These are phyloP conservation scores for Penicillium egyptiacum DNA, from an alignment of 495 filamentous ascomycete species.

Conservation along the genomic window DNA sequence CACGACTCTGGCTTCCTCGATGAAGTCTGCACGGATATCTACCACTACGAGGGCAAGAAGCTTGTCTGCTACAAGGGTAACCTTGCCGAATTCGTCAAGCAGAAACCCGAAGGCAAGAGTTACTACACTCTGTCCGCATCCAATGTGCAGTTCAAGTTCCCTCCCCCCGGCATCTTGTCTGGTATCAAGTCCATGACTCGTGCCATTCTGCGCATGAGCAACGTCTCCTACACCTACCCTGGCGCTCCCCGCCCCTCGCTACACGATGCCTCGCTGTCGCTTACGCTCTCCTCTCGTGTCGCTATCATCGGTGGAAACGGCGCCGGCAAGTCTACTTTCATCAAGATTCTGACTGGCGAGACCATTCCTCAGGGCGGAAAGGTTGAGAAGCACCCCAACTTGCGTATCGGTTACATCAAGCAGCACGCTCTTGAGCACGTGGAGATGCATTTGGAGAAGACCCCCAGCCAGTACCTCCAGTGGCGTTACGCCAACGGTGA, in stretches of 20 bases:
- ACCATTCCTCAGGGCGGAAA: slow-evolving; percentile 80
- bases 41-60: slow-evolving; percentile 99
- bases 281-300: slow-evolving; percentile 86
- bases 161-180: slow-evolving; percentile 86
- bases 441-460: slow-evolving; percentile 99
- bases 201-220: slow-evolving; percentile 92
- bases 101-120: slow-evolving; percentile 93
- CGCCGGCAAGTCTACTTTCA: slow-evolving; percentile 96
- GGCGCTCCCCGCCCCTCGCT: slow-evolving; percentile 81
- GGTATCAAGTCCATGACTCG: slow-evolving; percentile 94
- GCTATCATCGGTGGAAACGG: slow-evolving; percentile 97
- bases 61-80: slow-evolving; percentile 93
- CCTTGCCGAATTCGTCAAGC: slow-evolving; percentile 84
- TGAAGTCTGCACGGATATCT: slow-evolving; percentile 96
- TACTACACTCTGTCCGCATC: slow-evolving; percentile 96
- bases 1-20: slow-evolving; percentile 99
- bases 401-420: slow-evolving; percentile 99
- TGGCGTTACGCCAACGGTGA: slow-evolving; percentile 98
- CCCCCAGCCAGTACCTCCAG: slow-evolving; percentile 96
- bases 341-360: slow-evolving; percentile 97
- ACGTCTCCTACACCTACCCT: slow-evolving; percentile 89
- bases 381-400: slow-evolving; percentile 97
- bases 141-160: slow-evolving; percentile 95
- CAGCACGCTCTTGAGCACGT: slow-evolving; percentile 99
- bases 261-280: slow-evolving; percentile 77